Base-by-base conservation (phyloP, 495 filamentous ascomycete species). In the Tuber indicum region DNA sequence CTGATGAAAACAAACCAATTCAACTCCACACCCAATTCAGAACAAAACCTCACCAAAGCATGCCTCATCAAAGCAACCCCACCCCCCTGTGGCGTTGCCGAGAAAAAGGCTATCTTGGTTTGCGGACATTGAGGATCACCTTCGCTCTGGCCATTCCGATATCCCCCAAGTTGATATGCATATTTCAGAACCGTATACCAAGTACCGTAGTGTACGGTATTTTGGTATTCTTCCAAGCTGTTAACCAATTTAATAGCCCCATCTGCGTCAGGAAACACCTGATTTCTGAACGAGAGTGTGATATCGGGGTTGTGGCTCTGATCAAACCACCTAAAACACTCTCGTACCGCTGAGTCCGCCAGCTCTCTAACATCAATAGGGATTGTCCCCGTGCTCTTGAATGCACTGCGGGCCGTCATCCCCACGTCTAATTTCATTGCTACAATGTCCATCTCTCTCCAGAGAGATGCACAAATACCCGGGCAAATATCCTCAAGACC, bases 11-110 rank as follows among this genome's bases (percentile, higher is more conserved):
- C n/a, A n/a, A n/a, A n/a, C n/a, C n/a, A n/a, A n/a, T n/a, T n/a
- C n/a, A n/a, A 86, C 76, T 94, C 87, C 9, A 93, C 90, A 3
- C 90, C 91, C 72, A 94, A 74, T 6, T 88, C 84, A 78, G 89
- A 86, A 21, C 90, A 88, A 75, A 94, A 92, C 69, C 94, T 87
- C 42, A 94, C 87, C 39, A 96, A 86, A 21, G 94, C 92, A 85
- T 96, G 94, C 70, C 93, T 87, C 94, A 97, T 97, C 47, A 96
- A 86, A 16, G 93, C 92, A n/a, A 97, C 93, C 32, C 93, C 94
- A 75, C 94, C 94, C 36, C 94, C 93, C 82, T 96, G 92, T 1
- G 94, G 93, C 1, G 94, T 96, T 62, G 90, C 89, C 79, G 91
- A 93, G 87, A 96, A 96, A 86, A 94, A 96, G 0, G 93, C 93